Base-by-base conservation (phyloP, 371 early-diverging fungal species). In the Zopfochytrium polystomum region DNA sequence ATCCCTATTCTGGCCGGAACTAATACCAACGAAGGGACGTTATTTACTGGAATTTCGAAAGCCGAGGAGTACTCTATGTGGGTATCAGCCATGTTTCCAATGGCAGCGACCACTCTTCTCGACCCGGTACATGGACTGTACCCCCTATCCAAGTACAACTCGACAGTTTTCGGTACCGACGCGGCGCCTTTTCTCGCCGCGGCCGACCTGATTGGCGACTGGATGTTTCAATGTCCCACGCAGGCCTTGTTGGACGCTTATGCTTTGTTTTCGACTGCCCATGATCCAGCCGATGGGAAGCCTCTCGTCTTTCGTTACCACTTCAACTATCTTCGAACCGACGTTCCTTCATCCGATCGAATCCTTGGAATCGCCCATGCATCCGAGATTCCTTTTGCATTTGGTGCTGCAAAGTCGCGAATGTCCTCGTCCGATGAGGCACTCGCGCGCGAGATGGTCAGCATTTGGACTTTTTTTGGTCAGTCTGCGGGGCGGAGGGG, bases 241-340 rank as follows among this genome's bases (percentile, higher is more conserved):
- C 18, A 13, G 9, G 22, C 7, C 13, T 23, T 22, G 27, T 9
- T 23, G 13, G 48, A 48, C 48, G 7, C 23, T 23, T 48, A 48
- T 23, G 9, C 48, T 7, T 23, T 7, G 23, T 23, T 48, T 23
- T 11, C 13, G 9, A 48, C 18, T 22, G 48, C 27, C 48, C 7
- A 13, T 23, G 27, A 48, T 23, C 22, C 48, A 7, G 22, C 38
- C 38, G 38, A 38, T 18, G 18, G 38, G 11, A 7, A 11, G 11
- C 38, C 38, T 18, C 7, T 11, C 11, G 27, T 48, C 13, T 48
- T 11, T 23, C 9, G 23, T 7, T 48, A 48, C 48, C 48, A 26
- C 27, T 48, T 48, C 48, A 48, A 48, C 48, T 23, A 48, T 23
- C 48, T 48, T 7, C n/a, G n/a, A n/a, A n/a, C n/a, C n/a, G n/a